A percentile compares a stretch with the other conserved stretches of the same genome.
Evolutionary conservation across 169 alveolate genomes (phyloP).

Genomic region (Plasmodium fragile): DNA sequence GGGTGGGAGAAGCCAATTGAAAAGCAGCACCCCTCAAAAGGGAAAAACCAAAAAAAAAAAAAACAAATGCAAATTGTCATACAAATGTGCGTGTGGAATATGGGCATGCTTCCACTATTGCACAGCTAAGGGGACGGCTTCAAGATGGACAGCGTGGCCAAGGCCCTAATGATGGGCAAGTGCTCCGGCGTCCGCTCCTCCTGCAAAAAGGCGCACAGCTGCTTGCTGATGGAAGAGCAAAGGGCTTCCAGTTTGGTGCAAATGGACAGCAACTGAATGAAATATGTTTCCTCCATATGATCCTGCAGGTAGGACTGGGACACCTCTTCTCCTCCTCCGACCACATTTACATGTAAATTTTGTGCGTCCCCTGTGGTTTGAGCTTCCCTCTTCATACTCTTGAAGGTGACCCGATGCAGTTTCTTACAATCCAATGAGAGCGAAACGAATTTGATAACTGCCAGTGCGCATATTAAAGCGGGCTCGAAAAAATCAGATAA

Average conservation of each 20-base stretch:
- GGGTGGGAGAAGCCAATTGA: not conserved
- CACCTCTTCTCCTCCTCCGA: not conserved
- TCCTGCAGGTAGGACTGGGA: not conserved
- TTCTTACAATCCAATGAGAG: slow-evolving; percentile 48
- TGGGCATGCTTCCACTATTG: not conserved
- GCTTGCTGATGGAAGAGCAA: slow-evolving; percentile 66
- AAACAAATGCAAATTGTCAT: not conserved
- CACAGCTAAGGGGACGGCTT: slow-evolving; percentile 36
- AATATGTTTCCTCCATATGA: slow-evolving; percentile 40
- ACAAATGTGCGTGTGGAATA: not conserved
- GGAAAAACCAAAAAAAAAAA: not conserved
- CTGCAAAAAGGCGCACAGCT: slow-evolving; percentile 47
- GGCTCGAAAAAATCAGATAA: slow-evolving; percentile 46
- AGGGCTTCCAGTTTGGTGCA: slow-evolving; percentile 69
- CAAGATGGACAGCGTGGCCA: slow-evolving; percentile 46
- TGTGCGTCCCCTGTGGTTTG: not conserved
- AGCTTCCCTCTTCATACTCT: slow-evolving; percentile 2
- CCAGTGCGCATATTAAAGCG: slow-evolving; percentile 42
- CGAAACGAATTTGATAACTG: slow-evolving; percentile 65
- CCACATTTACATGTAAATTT: not conserved
- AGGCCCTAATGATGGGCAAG: slow-evolving; percentile 48
- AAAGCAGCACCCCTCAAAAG: not conserved
- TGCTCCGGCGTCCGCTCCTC: slow-evolving; percentile 33
- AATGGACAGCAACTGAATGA: slow-evolving; percentile 26
- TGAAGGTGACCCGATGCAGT: slow-evolving; percentile 9